Evolutionary conservation across 1,284 basidiomycete genomes (phyloP).

Genomic region (Apiotrichum brassicae): DNA sequence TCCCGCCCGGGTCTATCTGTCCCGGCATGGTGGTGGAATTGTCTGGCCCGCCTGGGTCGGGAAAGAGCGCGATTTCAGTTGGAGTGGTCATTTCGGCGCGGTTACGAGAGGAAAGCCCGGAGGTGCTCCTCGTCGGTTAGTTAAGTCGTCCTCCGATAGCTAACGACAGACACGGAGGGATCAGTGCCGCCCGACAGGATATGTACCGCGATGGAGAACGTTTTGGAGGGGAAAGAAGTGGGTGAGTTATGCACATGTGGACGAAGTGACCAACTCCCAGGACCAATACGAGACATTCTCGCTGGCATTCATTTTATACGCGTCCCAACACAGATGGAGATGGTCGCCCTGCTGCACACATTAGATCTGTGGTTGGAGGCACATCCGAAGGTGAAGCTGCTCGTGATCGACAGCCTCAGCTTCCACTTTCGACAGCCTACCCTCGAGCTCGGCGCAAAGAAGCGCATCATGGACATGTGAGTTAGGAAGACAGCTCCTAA

Average conservation of each 20-base stretch:
- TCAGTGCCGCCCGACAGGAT: conserved; percentile 32
- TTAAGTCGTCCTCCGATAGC: background rate
- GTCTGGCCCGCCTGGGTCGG: conserved; percentile 41
- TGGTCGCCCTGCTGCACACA: conserved; percentile 40
- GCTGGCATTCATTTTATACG: conserved; percentile 41
- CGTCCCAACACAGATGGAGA: conserved; percentile 40
- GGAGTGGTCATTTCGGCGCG: conserved; percentile 35
- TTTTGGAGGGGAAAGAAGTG: too few relatives aligned
- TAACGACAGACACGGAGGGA: conserved; percentile 42
- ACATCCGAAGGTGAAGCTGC: conserved; percentile 41
- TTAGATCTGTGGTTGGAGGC: conserved; percentile 40
- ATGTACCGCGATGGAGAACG: conserved; percentile 16
- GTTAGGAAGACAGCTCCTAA: too few relatives aligned
- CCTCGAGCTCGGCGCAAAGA: conserved; percentile 27
- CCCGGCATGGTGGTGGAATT: conserved; percentile 44
- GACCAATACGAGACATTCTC: conserved; percentile 12
- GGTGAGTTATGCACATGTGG: too few relatives aligned
- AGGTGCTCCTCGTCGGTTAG: conserved; percentile 44
- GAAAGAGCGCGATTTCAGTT: conserved; percentile 37
- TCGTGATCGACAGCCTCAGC: conserved; percentile 45
- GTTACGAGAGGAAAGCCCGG: conserved; percentile 10
- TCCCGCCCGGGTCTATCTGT: conserved; percentile 9
- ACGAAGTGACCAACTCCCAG: background rate
- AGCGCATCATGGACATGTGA: conserved; percentile 40
- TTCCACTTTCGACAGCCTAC: conserved; percentile 44